Conservation (phyloP, 495 filamentous ascomycete species). For the Penicillium roqueforti region DNA sequence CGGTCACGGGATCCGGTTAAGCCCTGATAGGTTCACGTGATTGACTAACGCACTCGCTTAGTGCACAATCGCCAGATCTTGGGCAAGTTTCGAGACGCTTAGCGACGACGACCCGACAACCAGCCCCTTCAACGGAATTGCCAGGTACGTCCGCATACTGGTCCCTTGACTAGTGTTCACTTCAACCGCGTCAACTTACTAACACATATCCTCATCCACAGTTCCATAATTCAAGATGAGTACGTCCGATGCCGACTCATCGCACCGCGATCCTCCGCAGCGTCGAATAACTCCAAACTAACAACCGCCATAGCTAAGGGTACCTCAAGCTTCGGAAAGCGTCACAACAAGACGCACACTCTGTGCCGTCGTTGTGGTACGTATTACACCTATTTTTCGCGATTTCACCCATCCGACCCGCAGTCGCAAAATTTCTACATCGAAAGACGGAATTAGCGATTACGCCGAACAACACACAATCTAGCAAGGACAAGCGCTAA, state of each 20-base stretch:
- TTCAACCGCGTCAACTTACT: constrained; percentile 10
- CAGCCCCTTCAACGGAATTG: constrained; percentile 50
- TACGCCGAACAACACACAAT: constrained; percentile 9
- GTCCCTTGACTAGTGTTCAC: neutral
- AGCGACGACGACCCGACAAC: constrained; percentile 51
- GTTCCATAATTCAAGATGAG: constrained; percentile 65
- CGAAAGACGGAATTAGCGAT: constrained; percentile 18
- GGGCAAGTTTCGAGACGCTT: constrained; percentile 43
- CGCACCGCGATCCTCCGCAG: constrained; percentile 24
- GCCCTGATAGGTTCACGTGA: constrained; percentile 22
- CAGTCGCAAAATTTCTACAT: constrained; percentile 24
- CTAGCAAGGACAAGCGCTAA: constrained; percentile 23
- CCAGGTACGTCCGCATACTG: constrained; percentile 39
- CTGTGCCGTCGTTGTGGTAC: constrained; percentile 99
- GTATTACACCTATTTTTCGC: constrained; percentile 41
- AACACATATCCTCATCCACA: constrained; percentile 20
- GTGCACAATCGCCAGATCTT: constrained; percentile 34
- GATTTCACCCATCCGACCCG: constrained; percentile 15
- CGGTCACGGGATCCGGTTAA: constrained; percentile 33
- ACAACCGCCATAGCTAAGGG: constrained; percentile 69
- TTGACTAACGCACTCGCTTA: constrained; percentile 39
- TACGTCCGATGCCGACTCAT: constrained; percentile 41
- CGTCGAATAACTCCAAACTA: constrained; percentile 38
- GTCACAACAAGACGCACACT: constrained; percentile 99
- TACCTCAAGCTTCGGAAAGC: constrained; percentile 95